Percentiles rank a stretch among this genome's conserved stretches.
Evolutionary conservation across 768 basidiomycete species (phyloP).

Genomic region (Sporobolomyces pararoseus): DNA sequence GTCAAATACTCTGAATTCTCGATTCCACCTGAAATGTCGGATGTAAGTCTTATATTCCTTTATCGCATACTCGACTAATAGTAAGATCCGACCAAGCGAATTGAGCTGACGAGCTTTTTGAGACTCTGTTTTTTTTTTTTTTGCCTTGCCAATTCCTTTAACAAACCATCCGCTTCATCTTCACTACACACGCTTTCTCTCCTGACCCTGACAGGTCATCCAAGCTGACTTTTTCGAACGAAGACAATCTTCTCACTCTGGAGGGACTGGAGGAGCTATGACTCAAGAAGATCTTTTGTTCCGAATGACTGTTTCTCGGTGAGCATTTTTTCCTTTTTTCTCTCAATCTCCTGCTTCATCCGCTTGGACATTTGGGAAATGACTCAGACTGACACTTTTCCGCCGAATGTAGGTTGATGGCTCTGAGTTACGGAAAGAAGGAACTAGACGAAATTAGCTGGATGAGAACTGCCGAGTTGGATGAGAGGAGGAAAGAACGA

Average conservation of each 20-base stretch:
- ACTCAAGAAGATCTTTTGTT: slow-evolving; percentile 46
- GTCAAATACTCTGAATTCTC: slow-evolving; percentile 22
- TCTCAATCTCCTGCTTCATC: too few relatives aligned
- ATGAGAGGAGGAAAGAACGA: slow-evolving; percentile 43
- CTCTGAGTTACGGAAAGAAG: slow-evolving; percentile 37
- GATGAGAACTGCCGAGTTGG: slow-evolving; percentile 40
- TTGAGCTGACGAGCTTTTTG: too few relatives aligned
- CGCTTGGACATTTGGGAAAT: neutral
- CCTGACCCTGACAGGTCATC: slow-evolving; percentile 37
- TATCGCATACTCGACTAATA: neutral
- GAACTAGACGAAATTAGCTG: slow-evolving; percentile 40
- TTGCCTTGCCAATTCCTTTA: neutral
- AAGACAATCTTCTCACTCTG: slow-evolving; percentile 28
- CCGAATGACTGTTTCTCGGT: slow-evolving; percentile 45
- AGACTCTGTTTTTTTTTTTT: neutral
- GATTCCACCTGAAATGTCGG: slow-evolving; percentile 42
- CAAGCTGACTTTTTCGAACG: slow-evolving; percentile 45
- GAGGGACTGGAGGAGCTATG: slow-evolving; percentile 28
- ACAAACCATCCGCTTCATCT: too few relatives aligned
- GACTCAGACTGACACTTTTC: too few relatives aligned
- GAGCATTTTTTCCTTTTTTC: neutral
- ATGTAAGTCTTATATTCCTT: slow-evolving; percentile 18
- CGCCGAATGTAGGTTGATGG: slow-evolving; percentile 36
- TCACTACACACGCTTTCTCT: neutral
- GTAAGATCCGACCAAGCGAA: too few relatives aligned